These are phyloP conservation scores for Alternaria tenuissima DNA, from an alignment of 2,329 filamentous ascomycete genomes.

Conservation along the genomic window DNA sequence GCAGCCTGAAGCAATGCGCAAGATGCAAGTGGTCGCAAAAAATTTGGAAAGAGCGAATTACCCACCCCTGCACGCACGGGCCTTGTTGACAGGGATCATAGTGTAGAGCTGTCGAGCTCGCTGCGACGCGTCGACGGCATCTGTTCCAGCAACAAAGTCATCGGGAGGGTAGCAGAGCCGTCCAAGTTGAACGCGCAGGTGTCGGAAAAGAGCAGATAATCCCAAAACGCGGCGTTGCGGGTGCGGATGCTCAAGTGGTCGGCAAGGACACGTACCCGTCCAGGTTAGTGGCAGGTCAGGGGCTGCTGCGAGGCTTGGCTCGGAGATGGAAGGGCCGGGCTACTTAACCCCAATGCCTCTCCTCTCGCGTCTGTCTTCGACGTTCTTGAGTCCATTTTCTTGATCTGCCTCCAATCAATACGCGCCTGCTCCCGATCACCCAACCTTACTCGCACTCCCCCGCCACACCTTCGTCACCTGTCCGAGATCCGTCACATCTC, in stretches of 20 bases:
- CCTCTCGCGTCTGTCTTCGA: constrained; percentile 29
- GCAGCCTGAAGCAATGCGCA: constrained; percentile 35
- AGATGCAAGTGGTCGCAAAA: constrained; percentile 31
- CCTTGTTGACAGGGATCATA: constrained; percentile 18
- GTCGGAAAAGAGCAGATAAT: neutral
- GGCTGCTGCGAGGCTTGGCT: constrained; percentile 38
- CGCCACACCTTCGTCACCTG: constrained; percentile 20
- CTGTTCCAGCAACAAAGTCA: neutral
- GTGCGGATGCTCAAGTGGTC: constrained; percentile 12
- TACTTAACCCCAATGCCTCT: constrained; percentile 28
- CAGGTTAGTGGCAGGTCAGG: constrained; percentile 35
- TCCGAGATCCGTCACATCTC: neutral
- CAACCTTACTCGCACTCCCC: constrained; percentile 35
- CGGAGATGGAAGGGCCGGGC: constrained; percentile 31
- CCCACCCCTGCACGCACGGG: constrained; percentile 19
- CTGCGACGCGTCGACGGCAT: constrained; percentile 1
- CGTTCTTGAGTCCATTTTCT: constrained; percentile 32
- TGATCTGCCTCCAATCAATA: constrained; percentile 47
- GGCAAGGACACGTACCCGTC: constrained; percentile 26
- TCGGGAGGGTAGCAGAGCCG: neutral
- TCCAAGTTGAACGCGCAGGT: neutral
- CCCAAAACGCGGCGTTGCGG: constrained; percentile 5
- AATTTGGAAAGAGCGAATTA: constrained; percentile 25
- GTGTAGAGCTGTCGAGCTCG: constrained; percentile 9
- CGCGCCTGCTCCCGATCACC: constrained; percentile 39